Evolutionary conservation across 805 yeast species (phyloP).

Genomic region (Cyberlindnera bimundalis): DNA sequence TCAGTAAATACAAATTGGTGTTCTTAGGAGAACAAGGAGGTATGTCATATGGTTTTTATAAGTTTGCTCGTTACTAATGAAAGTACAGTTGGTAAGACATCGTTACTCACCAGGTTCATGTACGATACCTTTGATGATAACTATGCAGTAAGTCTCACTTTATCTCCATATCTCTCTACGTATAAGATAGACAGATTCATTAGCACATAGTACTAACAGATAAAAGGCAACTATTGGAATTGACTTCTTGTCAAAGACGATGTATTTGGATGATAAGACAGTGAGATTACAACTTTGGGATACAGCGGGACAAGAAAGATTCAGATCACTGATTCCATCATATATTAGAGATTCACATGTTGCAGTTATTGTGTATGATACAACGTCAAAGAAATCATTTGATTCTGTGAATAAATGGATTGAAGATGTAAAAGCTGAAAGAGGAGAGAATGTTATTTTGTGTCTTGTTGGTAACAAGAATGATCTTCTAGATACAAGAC

Average conservation of each 20-base stretch:
- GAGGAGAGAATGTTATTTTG: conserved; percentile 86
- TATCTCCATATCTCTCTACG: neutral
- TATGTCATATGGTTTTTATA: no score
- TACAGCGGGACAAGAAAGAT: conserved; percentile 96
- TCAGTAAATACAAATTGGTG: conserved; percentile 78
- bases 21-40: conserved; percentile 85
- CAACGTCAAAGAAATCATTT: conserved; percentile 82
- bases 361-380: conserved; percentile 95
- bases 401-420: conserved; percentile 87
- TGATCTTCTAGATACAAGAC: conserved; percentile 77
- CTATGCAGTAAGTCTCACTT: conserved; percentile 50
- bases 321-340: conserved; percentile 90
- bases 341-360: conserved; percentile 95
- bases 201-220: conserved; percentile 9
- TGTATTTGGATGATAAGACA: conserved; percentile 95
- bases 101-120: conserved; percentile 95
- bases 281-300: conserved; percentile 96
- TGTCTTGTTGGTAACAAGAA: conserved; percentile 91
- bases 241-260: conserved; percentile 89
- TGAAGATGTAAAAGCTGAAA: conserved; percentile 88
- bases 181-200: neutral
- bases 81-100: conserved; percentile 81
- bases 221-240: conserved; percentile 88
- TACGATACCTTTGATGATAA: conserved; percentile 96
- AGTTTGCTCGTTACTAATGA: no score